A percentile compares a stretch with the other conserved stretches of the same genome.
Evolutionary conservation across 2,329 filamentous ascomycete species (phyloP).

Genomic region (Pestalotiopsis sp.): DNA sequence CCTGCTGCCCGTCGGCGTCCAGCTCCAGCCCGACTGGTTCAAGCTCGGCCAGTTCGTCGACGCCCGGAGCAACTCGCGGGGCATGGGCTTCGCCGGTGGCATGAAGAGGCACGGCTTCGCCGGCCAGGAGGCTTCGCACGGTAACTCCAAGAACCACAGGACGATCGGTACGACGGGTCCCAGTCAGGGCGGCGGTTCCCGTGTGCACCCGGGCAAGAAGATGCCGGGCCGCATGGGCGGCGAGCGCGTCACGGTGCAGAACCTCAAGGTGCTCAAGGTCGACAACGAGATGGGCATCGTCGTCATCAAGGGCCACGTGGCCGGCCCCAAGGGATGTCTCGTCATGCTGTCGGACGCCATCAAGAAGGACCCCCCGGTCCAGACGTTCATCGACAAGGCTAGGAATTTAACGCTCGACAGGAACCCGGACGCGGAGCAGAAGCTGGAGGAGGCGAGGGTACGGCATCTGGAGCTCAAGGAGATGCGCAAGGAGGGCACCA

Average conservation of each 20-base stretch:
- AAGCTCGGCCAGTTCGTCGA: slow-evolving; percentile 89
- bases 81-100: slow-evolving; percentile 93
- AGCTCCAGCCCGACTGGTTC: slow-evolving; percentile 88
- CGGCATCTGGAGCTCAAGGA: slow-evolving; percentile 58
- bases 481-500: slow-evolving; percentile 44
- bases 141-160: slow-evolving; percentile 92
- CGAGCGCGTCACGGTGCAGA: slow-evolving; percentile 86
- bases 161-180: slow-evolving; percentile 89
- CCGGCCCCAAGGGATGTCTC: slow-evolving; percentile 83
- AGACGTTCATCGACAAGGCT: slow-evolving; percentile 51
- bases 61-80: slow-evolving; percentile 75
- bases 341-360: slow-evolving; percentile 88
- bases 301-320: slow-evolving; percentile 83
- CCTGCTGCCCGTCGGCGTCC: slow-evolving; percentile 73
- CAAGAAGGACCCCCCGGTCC: slow-evolving; percentile 70
- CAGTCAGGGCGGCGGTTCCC: slow-evolving; percentile 87
- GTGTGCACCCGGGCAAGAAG: slow-evolving; percentile 94
- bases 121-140: slow-evolving; percentile 90
- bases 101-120: slow-evolving; percentile 95
- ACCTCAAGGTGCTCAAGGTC: slow-evolving; percentile 85
- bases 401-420: slow-evolving; percentile 46
- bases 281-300: slow-evolving; percentile 87
- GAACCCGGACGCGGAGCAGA: slow-evolving; percentile 47
- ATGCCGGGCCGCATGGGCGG: slow-evolving; percentile 98
- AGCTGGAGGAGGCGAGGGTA: slow-evolving; percentile 50